A percentile compares a stretch with the other conserved stretches of the same genome.
Evolutionary conservation across 306 rosid species (phyloP).

Genomic region (Clitoria ternatea): DNA sequence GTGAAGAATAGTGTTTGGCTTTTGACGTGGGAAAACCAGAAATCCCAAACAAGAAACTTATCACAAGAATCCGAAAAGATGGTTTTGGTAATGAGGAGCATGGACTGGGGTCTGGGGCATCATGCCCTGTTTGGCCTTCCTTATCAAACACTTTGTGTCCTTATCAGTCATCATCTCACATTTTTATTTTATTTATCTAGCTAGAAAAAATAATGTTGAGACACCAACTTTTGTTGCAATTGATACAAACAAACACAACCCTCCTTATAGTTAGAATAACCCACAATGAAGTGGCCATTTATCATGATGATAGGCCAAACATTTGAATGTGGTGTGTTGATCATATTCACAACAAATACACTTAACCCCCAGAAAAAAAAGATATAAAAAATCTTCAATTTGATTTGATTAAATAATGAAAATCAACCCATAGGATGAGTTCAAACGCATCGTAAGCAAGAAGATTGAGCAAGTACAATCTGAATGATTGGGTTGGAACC

Average conservation of each 20-base stretch:
- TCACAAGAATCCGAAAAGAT: slow-evolving; percentile 28
- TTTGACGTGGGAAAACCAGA: slow-evolving; percentile 11
- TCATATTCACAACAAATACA: slow-evolving; percentile 22
- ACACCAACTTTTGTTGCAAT: slow-evolving; percentile 60
- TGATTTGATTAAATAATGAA: slow-evolving; percentile 14
- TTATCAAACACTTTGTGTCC: slow-evolving; percentile 71
- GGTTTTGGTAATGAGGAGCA: slow-evolving; percentile 38
- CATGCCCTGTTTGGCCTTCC: slow-evolving; percentile 49
- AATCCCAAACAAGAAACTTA: slow-evolving; percentile 25
- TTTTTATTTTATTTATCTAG: slow-evolving; percentile 17
- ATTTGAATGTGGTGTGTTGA: slow-evolving; percentile 17
- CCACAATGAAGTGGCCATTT: slow-evolving; percentile 22
- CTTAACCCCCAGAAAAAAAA: background rate
- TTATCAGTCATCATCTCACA: slow-evolving; percentile 61
- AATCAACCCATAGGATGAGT: slow-evolving; percentile 16
- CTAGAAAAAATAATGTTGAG: slow-evolving; percentile 24
- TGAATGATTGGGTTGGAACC: slow-evolving; percentile 22
- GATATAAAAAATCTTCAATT: background rate
- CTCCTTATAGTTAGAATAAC: slow-evolving; percentile 9
- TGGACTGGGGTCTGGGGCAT: slow-evolving; percentile 36
- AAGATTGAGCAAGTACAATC: slow-evolving; percentile 24
- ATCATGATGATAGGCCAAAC: slow-evolving; percentile 16
- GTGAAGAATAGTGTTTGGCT: slow-evolving; percentile 7
- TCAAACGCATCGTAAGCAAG: background rate
- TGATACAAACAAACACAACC: slow-evolving; percentile 45